Conservation (phyloP, 2,329 filamentous ascomycete species). For the Alternaria angustiovoidea region DNA sequence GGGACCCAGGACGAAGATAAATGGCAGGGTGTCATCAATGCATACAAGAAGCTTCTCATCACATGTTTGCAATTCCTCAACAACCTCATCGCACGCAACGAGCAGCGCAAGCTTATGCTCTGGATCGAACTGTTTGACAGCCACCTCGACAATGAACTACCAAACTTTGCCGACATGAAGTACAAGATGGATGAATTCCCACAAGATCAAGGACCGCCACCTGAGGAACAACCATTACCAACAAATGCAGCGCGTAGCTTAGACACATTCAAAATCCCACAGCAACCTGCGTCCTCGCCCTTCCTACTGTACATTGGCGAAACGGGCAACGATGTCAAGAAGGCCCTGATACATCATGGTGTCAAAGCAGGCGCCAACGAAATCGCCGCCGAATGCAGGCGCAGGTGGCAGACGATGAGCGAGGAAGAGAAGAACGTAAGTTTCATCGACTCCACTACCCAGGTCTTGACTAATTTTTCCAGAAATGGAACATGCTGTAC, state of each 20-base stretch:
- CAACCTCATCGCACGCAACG: slow-evolving; percentile 71
- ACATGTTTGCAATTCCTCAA: slow-evolving; percentile 72
- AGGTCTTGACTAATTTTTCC: slow-evolving; percentile 20
- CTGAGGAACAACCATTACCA: slow-evolving; percentile 20
- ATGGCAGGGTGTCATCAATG: slow-evolving; percentile 71
- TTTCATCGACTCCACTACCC: not conserved
- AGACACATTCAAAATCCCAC: slow-evolving; percentile 46
- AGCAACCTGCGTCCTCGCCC: slow-evolving; percentile 51
- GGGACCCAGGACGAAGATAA: slow-evolving; percentile 69
- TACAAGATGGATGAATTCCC: slow-evolving; percentile 46
- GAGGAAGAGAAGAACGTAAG: slow-evolving; percentile 50
- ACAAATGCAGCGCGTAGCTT: slow-evolving; percentile 34
- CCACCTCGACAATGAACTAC: slow-evolving; percentile 53
- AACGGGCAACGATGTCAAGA: slow-evolving; percentile 51
- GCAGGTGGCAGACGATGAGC: slow-evolving; percentile 50
- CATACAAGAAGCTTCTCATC: slow-evolving; percentile 71
- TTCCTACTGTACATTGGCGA: slow-evolving; percentile 53
- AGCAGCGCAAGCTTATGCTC: slow-evolving; percentile 69
- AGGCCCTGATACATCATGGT: slow-evolving; percentile 45
- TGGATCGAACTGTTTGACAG: slow-evolving; percentile 72
- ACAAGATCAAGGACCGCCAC: slow-evolving; percentile 27
- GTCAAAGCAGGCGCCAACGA: slow-evolving; percentile 51
- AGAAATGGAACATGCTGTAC: slow-evolving; percentile 55
- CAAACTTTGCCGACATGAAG: slow-evolving; percentile 50
- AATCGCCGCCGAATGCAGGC: slow-evolving; percentile 52